phyloP scores from a whole-genome alignment of 257 asterid genomes.

The Misopates orontium region DNA sequence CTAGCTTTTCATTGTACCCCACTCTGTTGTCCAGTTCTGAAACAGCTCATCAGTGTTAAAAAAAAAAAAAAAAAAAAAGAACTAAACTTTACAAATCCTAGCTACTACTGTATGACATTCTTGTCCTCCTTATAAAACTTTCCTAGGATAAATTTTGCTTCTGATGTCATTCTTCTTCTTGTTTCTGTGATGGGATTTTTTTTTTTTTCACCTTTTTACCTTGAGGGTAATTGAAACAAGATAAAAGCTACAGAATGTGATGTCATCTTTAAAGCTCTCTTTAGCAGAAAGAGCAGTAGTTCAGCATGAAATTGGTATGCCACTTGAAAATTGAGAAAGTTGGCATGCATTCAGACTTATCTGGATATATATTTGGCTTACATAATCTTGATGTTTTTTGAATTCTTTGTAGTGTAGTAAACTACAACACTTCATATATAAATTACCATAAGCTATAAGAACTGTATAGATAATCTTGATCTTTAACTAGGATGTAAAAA shows the following conservation, averaged over 20 bases:
- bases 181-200: slow-evolving; percentile 1
- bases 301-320: slow-evolving; percentile 13
- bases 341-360: not conserved
- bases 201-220: not conserved
- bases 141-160: slow-evolving; percentile 5
- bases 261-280: slow-evolving; percentile 30
- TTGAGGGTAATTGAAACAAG: not conserved
- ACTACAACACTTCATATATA: slow-evolving; percentile 11
- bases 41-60: slow-evolving; percentile 17
- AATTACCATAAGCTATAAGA: not conserved
- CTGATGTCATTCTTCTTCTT: slow-evolving; percentile 2
- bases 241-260: slow-evolving; percentile 25
- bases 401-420: slow-evolving; percentile 6
- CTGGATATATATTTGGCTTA: slow-evolving; percentile 1
- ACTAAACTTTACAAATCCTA: slow-evolving; percentile 5
- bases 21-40: slow-evolving; percentile 39
- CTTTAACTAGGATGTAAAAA: slow-evolving; percentile 36
- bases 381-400: slow-evolving; percentile 24
- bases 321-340: slow-evolving; percentile 16
- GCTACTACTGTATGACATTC: slow-evolving; percentile 19
- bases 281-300: slow-evolving; percentile 6
- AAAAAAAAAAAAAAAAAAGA: not conserved
- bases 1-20: slow-evolving; percentile 41
- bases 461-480: slow-evolving; percentile 20
- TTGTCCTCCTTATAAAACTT: slow-evolving; percentile 4